Conservation (phyloP, 768 basidiomycete species). For the Termitomyces sp. region DNA sequence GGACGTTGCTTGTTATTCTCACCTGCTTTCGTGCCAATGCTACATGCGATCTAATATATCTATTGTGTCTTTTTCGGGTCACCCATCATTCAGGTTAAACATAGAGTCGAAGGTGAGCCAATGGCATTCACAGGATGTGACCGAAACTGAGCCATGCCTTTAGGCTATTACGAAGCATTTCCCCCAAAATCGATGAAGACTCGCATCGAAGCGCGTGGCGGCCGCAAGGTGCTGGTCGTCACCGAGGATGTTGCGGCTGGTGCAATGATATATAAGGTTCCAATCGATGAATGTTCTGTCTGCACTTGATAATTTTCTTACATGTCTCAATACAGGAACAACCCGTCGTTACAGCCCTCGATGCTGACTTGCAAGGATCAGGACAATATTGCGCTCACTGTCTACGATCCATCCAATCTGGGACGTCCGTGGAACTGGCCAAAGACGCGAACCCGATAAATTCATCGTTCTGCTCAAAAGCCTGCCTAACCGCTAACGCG, state of each 20-base stretch:
- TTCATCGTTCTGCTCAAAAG: conserved; percentile 68
- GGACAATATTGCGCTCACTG: conserved; percentile 74
- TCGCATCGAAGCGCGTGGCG: conserved; percentile 39
- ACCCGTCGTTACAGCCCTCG: conserved; percentile 66
- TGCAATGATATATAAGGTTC: conserved; percentile 73
- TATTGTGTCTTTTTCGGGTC: conserved; percentile 28
- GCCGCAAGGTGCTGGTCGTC: conserved; percentile 53
- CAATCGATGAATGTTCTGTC: conserved; percentile 5
- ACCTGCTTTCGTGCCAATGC: conserved; percentile 11
- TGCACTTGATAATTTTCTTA: conserved; percentile 1
- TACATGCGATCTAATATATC: conserved; percentile 58
- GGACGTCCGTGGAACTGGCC: conserved; percentile 36
- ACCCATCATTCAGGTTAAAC: conserved; percentile 46
- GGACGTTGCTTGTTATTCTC: conserved; percentile 10
- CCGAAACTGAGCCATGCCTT: conserved; percentile 6
- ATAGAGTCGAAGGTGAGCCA: conserved; percentile 71
- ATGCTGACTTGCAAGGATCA: conserved; percentile 61
- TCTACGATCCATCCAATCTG: conserved; percentile 49
- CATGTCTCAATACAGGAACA: conserved; percentile 47
- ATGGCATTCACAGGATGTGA: conserved; percentile 3
- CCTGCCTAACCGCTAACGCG: conserved; percentile 52
- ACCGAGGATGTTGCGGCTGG: conserved; percentile 64
- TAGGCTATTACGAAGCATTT: conserved; percentile 76
- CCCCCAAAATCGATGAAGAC: conserved; percentile 72
- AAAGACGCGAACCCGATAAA: conserved; percentile 42